These are phyloP conservation scores for Leccinellum albellum DNA, from an alignment of 768 basidiomycete genomes.

Conservation along the genomic window DNA sequence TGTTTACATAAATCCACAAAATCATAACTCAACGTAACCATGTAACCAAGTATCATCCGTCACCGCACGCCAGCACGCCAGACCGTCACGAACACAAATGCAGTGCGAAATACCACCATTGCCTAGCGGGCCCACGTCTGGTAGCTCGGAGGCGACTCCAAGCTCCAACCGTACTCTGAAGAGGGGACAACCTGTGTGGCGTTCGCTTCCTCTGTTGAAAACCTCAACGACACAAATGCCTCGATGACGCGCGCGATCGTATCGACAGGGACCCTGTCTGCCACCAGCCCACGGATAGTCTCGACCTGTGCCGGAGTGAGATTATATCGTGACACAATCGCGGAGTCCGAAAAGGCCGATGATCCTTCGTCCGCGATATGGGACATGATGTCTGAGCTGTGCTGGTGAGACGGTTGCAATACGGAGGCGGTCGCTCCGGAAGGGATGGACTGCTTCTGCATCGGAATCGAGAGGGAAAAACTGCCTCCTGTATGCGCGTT, in stretches of 20 bases:
- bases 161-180: slow-evolving; percentile 1
- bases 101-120: too few species aligned
- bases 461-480: not conserved
- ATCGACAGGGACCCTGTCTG: slow-evolving; percentile 13
- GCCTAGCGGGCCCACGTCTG: slow-evolving; percentile 1
- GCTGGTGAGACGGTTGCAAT: slow-evolving; percentile 3
- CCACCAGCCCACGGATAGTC: slow-evolving; percentile 9
- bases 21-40: not conserved
- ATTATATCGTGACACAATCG: not conserved
- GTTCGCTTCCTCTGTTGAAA: not conserved
- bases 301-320: slow-evolving; percentile 14
- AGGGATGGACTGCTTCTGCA: not conserved
- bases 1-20: not conserved
- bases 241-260: slow-evolving; percentile 16
- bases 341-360: not conserved
- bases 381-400: not conserved
- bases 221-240: not conserved
- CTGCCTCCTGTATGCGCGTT: slow-evolving; percentile 2
- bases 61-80: too few species aligned
- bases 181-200: not conserved
- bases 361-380: not conserved
- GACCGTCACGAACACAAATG: not conserved
- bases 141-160: slow-evolving; percentile 20
- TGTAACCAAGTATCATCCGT: too few species aligned
- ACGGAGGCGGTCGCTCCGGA: not conserved